Evolutionary conservation across 495 filamentous ascomycete genomes (phyloP).

Genomic region (Viridothelium virens): DNA sequence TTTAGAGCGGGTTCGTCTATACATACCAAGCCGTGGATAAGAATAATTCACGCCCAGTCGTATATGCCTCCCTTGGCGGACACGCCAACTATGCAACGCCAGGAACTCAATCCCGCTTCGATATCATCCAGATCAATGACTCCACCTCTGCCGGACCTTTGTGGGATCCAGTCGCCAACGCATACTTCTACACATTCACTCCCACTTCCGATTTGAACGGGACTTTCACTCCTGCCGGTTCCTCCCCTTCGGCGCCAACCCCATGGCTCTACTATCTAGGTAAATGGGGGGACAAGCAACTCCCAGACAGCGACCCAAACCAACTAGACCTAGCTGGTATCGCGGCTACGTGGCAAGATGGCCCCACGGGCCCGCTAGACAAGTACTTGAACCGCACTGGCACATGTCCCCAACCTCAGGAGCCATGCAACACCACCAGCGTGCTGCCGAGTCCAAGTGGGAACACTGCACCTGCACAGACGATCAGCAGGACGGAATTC

Average conservation of each 20-base stretch:
- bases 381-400: conserved; percentile 6
- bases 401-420: background rate
- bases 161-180: conserved; percentile 27
- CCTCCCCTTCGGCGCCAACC: conserved; percentile 12
- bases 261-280: conserved; percentile 19
- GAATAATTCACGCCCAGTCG: conserved; percentile 11
- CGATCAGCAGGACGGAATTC: conserved; percentile 4
- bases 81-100: conserved; percentile 29
- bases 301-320: conserved; percentile 16
- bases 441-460: background rate
- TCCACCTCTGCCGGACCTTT: conserved; percentile 45
- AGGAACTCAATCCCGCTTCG: conserved; percentile 44
- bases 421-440: conserved; percentile 6
- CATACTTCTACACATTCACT: conserved; percentile 26
- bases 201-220: conserved; percentile 6
- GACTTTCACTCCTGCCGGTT: conserved; percentile 20
- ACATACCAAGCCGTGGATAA: conserved; percentile 1
- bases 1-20: background rate
- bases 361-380: conserved; percentile 8
- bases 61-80: conserved; percentile 24
- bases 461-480: conserved; percentile 3
- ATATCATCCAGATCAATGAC: conserved; percentile 61
- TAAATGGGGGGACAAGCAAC: conserved; percentile 20
- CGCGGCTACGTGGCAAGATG: background rate
- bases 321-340: conserved; percentile 12